phyloP scores from a whole-genome alignment of 495 filamentous ascomycete species.

The Evansstolkia leycettana region DNA sequence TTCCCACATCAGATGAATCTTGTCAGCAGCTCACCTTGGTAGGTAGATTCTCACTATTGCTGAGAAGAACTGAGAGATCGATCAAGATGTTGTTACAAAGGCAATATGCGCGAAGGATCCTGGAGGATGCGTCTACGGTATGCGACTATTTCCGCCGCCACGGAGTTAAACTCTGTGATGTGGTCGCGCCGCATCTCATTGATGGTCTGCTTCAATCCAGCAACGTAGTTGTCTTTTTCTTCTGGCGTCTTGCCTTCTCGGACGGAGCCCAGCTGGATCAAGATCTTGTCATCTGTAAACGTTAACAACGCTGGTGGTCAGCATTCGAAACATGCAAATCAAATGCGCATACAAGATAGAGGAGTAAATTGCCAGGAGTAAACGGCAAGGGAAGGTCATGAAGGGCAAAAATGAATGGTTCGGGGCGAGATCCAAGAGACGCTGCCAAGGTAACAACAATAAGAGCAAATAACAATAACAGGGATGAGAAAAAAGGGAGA shows the following conservation, averaged over 20 bases:
- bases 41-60: no score
- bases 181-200: conserved; percentile 60
- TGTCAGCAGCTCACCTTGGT: conserved; percentile 21
- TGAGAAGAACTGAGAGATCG: background rate
- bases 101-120: conserved; percentile 37
- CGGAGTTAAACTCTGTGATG: conserved; percentile 67
- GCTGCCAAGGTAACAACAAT: conserved; percentile 2
- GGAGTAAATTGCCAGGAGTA: no score
- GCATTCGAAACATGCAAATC: conserved; percentile 25
- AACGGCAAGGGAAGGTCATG: background rate
- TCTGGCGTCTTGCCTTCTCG: conserved; percentile 58
- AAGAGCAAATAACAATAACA: conserved; percentile 4
- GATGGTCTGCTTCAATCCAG: conserved; percentile 65
- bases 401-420: conserved; percentile 1
- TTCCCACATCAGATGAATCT: background rate
- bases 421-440: conserved; percentile 2
- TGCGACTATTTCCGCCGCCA: conserved; percentile 69
- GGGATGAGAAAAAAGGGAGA: conserved; percentile 1
- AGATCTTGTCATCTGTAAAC: conserved; percentile 69
- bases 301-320: conserved; percentile 47
- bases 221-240: conserved; percentile 58
- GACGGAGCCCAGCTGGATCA: conserved; percentile 66
- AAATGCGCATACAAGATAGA: conserved; percentile 2
- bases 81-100: conserved; percentile 23
- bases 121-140: conserved; percentile 62